phyloP scores from a whole-genome alignment of 2,329 filamentous ascomycete genomes.

The Tympanopsis confertula region DNA sequence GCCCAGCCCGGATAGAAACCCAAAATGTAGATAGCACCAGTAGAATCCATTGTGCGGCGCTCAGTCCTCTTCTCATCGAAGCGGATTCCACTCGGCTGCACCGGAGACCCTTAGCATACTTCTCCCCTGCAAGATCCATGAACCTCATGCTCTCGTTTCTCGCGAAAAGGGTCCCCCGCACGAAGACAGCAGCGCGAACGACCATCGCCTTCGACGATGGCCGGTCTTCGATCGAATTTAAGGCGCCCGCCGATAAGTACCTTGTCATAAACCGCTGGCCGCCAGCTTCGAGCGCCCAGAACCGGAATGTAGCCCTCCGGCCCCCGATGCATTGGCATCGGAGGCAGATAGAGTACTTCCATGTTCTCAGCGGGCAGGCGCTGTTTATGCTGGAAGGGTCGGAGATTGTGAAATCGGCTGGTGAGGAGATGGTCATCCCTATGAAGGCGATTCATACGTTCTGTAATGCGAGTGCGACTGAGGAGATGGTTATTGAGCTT shows the following conservation, averaged over 20 bases:
- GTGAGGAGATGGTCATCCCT: constrained; percentile 4
- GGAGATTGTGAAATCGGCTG: not conserved
- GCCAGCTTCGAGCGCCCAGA: constrained; percentile 1
- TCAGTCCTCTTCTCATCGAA: no score
- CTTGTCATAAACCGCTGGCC: constrained; percentile 5
- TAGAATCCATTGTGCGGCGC: no score
- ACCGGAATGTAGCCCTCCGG: constrained; percentile 3
- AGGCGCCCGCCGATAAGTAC: constrained; percentile 1
- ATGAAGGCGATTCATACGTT: constrained; percentile 3
- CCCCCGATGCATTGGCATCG: constrained; percentile 4
- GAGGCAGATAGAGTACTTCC: constrained; percentile 4
- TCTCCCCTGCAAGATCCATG: not conserved
- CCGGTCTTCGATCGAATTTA: constrained; percentile 4
- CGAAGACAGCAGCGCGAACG: constrained; percentile 2
- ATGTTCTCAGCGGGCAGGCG: constrained; percentile 2
- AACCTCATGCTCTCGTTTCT: constrained; percentile 5
- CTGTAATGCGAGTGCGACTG: constrained; percentile 4
- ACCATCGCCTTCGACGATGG: constrained; percentile 3
- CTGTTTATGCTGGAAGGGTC: constrained; percentile 2
- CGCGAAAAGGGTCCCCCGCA: constrained; percentile 3
- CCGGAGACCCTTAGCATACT: no score
- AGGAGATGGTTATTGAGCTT: constrained; percentile 4
- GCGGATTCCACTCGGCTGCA: no score
- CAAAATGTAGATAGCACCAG: no score
- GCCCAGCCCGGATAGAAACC: no score